These are phyloP conservation scores for Venturia effusa DNA, from an alignment of 2,329 filamentous ascomycete species.

Conservation along the genomic window DNA sequence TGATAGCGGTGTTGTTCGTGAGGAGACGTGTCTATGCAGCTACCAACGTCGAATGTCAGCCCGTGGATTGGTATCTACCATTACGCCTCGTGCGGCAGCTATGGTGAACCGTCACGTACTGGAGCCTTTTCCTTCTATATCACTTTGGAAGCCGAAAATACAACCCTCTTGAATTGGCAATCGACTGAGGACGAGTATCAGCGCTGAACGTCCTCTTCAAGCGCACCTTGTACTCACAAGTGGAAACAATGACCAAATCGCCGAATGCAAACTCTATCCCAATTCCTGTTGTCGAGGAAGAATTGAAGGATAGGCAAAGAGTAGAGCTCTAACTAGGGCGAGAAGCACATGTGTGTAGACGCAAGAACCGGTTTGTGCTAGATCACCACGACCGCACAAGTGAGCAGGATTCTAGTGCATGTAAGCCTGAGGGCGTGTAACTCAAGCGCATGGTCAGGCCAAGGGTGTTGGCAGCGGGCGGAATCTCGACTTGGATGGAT, in stretches of 20 bases:
- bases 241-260: neutral
- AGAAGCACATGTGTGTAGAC: neutral
- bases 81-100: neutral
- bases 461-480: neutral
- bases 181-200: neutral
- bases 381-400: neutral
- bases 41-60: neutral
- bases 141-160: neutral
- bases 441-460: neutral
- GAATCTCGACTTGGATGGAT: neutral
- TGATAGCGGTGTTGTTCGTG: neutral
- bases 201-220: neutral
- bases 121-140: neutral
- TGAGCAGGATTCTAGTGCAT: neutral
- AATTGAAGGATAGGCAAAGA: neutral
- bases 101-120: neutral
- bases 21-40: neutral
- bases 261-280: neutral
- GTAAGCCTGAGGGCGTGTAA: neutral
- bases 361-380: neutral
- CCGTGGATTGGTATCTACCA: neutral
- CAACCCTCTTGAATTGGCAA: neutral
- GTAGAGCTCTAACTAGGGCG: neutral
- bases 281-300: neutral
- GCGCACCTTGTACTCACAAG: neutral